Evolutionary conservation across 202 grass and related monocot genomes (phyloP).

Genomic region (Hordeum pubiflorum): DNA sequence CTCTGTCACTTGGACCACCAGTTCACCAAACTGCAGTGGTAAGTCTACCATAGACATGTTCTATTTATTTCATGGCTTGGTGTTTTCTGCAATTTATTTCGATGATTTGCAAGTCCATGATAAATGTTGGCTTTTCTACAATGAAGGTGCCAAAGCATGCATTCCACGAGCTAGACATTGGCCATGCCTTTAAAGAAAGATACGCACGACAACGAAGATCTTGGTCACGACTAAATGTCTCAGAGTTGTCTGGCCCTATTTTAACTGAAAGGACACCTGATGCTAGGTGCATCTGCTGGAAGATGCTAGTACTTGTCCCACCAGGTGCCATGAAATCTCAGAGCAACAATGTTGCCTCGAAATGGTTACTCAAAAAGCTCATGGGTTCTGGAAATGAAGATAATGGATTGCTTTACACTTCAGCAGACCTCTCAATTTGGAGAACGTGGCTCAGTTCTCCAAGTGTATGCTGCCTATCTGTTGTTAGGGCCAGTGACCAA

Average conservation of each 20-base stretch:
- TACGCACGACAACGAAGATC: conserved; percentile 42
- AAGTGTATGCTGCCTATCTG: conserved; percentile 48
- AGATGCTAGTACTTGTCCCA: conserved; percentile 60
- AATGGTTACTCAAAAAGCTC: conserved; percentile 80
- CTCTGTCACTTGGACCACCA: conserved; percentile 54
- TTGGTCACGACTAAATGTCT: conserved; percentile 59
- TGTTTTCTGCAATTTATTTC: conserved; percentile 22
- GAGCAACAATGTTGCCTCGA: conserved; percentile 35
- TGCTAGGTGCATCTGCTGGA: conserved; percentile 82
- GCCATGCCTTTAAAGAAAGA: conserved; percentile 49
- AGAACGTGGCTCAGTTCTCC: conserved; percentile 37
- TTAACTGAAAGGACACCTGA: conserved; percentile 62
- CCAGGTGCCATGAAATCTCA: conserved; percentile 22
- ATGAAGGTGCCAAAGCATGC: conserved; percentile 50
- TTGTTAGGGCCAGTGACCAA: conserved; percentile 55
- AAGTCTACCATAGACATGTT: conserved; percentile 17
- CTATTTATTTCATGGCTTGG: conserved; percentile 4
- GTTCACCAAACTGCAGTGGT: conserved; percentile 39
- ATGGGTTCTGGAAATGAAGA: conserved; percentile 44
- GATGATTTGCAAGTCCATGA: conserved; percentile 1
- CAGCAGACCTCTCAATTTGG: conserved; percentile 52
- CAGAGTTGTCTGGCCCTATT: conserved; percentile 64
- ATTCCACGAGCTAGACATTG: conserved; percentile 47
- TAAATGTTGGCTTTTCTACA: conserved; percentile 29
- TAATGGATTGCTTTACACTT: conserved; percentile 38